Evolutionary conservation across 805 yeast species (phyloP).

Genomic region (Candida maris): DNA sequence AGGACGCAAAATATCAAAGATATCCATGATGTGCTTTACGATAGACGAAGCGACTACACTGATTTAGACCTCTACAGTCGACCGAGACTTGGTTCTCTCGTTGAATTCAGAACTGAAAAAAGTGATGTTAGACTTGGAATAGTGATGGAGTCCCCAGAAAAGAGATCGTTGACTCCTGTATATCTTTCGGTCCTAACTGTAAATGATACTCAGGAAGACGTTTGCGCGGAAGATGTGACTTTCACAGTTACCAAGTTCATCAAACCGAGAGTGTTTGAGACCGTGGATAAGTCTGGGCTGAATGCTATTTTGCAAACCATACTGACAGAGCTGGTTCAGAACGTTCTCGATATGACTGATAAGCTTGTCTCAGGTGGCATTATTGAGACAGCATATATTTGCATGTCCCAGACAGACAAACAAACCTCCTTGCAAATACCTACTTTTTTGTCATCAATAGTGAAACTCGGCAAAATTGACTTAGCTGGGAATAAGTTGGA

Average conservation of each 20-base stretch:
- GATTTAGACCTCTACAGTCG: neutral
- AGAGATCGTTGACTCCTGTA: slow-evolving; percentile 5
- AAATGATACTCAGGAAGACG: slow-evolving; percentile 1
- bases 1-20: neutral
- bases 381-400: slow-evolving; percentile 1
- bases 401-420: slow-evolving; percentile 2
- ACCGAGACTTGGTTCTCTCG: slow-evolving; percentile 7
- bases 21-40: neutral
- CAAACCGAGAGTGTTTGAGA: neutral
- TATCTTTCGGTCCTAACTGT: slow-evolving; percentile 4
- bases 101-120: slow-evolving; percentile 7
- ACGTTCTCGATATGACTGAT: slow-evolving; percentile 3
- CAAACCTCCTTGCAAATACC: slow-evolving; percentile 7
- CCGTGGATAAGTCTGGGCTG: neutral
- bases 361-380: neutral
- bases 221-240: slow-evolving; percentile 7
- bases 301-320: neutral
- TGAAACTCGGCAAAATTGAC: slow-evolving; percentile 2
- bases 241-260: slow-evolving; percentile 8
- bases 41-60: neutral
- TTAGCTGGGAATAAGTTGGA: slow-evolving; percentile 9
- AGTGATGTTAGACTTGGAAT: slow-evolving; percentile 5
- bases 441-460: slow-evolving; percentile 6
- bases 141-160: slow-evolving; percentile 4
- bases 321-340: neutral